Evolutionary conservation across 2,329 filamentous ascomycete species (phyloP).

Genomic region (Exophiala viscosa): DNA sequence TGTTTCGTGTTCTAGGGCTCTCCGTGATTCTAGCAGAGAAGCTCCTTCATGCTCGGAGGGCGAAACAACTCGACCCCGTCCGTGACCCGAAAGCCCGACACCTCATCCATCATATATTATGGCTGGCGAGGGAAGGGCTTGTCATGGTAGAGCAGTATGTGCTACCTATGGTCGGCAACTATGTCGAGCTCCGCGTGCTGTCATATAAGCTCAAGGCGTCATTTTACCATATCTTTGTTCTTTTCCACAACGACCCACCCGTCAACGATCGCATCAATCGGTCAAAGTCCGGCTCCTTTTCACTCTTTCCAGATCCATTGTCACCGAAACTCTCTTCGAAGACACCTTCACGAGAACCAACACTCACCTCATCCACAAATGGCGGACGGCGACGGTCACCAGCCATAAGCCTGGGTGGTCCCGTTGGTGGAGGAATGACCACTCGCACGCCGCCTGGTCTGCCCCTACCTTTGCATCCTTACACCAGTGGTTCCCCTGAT

Average conservation of each 20-base stretch:
- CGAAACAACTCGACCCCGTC: conserved; percentile 76
- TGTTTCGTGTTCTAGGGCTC: conserved; percentile 88
- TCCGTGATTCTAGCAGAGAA: conserved; percentile 84
- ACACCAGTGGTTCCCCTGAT: conserved; percentile 4
- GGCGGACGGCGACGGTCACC: conserved; percentile 40
- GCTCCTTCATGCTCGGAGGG: conserved; percentile 75
- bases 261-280: conserved; percentile 53
- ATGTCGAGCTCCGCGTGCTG: conserved; percentile 80
- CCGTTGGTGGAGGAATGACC: conserved; percentile 46
- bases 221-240: conserved; percentile 93
- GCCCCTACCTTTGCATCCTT: conserved; percentile 15
- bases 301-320: conserved; percentile 27
- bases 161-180: conserved; percentile 74
- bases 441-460: conserved; percentile 34
- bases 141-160: conserved; percentile 83
- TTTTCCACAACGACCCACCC: conserved; percentile 88
- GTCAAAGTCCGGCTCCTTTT: conserved; percentile 20
- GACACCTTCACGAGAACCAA: conserved; percentile 33
- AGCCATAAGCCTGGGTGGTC: conserved; percentile 55
- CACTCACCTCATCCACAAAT: conserved; percentile 42
- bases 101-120: conserved; percentile 86
- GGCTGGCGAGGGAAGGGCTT: conserved; percentile 88
- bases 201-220: conserved; percentile 88
- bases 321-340: conserved; percentile 21
- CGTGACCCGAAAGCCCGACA: conserved; percentile 68